Base-by-base conservation (phyloP, 495 filamentous ascomycete species). In the Sporormia fimetaria region DNA sequence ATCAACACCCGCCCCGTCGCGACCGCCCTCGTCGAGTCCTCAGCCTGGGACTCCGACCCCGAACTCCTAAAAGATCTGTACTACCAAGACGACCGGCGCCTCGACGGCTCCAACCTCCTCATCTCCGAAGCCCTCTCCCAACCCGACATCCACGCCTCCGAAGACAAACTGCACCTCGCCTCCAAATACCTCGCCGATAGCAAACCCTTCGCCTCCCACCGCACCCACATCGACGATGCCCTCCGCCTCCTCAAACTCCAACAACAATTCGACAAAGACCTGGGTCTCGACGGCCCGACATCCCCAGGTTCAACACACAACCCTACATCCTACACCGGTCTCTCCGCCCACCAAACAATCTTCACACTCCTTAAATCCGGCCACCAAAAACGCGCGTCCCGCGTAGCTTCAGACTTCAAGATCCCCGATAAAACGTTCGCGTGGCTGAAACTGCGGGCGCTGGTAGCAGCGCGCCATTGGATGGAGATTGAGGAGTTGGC, bases 1-100 rank as follows among this genome's bases (percentile, higher is more conserved):
- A 84, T 98, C 59, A 93, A 83, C 58, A 76, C 67, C 45, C 78
- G 88, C 4, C 88, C 92, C 0, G 73, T 82, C 35, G 90, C 90
- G 15, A 86, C 83, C 2, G 84, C 90, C 0, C 70, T 98, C 11
- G 82, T 98, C 21, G 90, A 96, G 56, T 74, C 85, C 1, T 79
- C 77, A 0, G 88, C 90, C 1, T 65, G 67, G 32, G 71, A 70
- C 16, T 76, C 84, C 34, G 90, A 95, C 52, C 70, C 68, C 3
- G 81, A 92, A 14, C 59, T 98, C 7, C 73, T 95, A 8, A 96
- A 95, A 56, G 90, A 96, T 58, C 69, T 98, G 17, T 98, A 88
- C 63, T 96, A 98, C 55, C 90, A 96, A 64, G 92, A 96, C 53
- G 90, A 98, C 60, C 81, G 87, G 5, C 80, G 86, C 0, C 64